These are phyloP conservation scores for Salvia sclarea DNA, from an alignment of 305 asterid genomes.

Conservation along the genomic window DNA sequence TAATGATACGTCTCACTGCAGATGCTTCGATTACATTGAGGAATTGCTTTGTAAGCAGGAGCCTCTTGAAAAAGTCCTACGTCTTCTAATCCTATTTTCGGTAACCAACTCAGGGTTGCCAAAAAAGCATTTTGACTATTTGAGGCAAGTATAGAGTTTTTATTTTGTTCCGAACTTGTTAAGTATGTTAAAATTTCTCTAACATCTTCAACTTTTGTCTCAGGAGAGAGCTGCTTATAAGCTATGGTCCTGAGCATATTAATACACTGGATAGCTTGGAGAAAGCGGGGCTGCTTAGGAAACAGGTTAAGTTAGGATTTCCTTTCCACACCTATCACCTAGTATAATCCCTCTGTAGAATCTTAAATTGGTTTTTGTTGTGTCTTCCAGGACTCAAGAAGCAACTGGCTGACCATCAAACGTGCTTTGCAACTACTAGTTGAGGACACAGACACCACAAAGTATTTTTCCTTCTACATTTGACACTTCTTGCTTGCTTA, in stretches of 20 bases:
- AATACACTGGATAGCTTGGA: constrained; percentile 89
- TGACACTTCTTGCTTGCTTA: constrained; percentile 22
- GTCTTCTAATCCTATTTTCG: constrained; percentile 79
- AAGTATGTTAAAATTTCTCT: not conserved
- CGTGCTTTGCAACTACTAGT: constrained; percentile 84
- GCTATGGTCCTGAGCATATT: constrained; percentile 96
- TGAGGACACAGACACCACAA: constrained; percentile 89
- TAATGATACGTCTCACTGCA: constrained; percentile 49
- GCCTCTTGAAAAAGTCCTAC: constrained; percentile 75
- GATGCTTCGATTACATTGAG: constrained; percentile 91
- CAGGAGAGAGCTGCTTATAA: constrained; percentile 49
- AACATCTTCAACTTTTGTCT: constrained; percentile 23
- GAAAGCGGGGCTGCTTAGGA: constrained; percentile 83
- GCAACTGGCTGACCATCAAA: constrained; percentile 86
- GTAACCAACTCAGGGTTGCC: constrained; percentile 90
- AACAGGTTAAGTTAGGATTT: constrained; percentile 58
- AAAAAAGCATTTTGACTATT: constrained; percentile 77
- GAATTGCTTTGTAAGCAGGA: constrained; percentile 97
- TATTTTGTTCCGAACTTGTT: constrained; percentile 17
- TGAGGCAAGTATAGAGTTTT: constrained; percentile 60
- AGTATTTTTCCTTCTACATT: constrained; percentile 45
- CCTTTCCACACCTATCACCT: constrained; percentile 14
- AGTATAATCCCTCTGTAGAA: constrained; percentile 17
- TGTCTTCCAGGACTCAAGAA: constrained; percentile 73
- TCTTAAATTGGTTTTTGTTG: constrained; percentile 15